Conservation (phyloP, 2,329 filamentous ascomycete genomes). For the Phialemoniopsis sp. region DNA sequence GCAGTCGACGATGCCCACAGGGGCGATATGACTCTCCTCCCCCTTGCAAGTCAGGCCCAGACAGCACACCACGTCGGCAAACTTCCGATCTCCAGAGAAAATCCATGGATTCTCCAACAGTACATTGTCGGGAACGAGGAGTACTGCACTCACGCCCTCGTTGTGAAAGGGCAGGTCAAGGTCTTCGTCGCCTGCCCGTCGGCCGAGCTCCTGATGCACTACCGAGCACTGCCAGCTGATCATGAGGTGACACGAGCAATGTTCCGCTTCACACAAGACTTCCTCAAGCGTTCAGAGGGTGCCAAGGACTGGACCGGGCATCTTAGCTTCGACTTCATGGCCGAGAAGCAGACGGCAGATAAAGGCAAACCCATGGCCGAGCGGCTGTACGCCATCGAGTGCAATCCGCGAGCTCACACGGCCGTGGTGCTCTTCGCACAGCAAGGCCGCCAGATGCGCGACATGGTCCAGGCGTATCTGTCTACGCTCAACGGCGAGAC, state of each 20-base stretch:
- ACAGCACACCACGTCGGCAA: slow-evolving; percentile 51
- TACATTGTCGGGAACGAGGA: slow-evolving; percentile 57
- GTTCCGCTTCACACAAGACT: slow-evolving; percentile 58
- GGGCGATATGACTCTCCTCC: slow-evolving; percentile 61
- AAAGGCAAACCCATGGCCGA: slow-evolving; percentile 8
- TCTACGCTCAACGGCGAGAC: slow-evolving; percentile 28
- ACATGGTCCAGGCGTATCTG: slow-evolving; percentile 50
- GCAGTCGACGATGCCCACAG: slow-evolving; percentile 57
- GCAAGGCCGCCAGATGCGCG: slow-evolving; percentile 29
- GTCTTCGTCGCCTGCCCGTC: slow-evolving; percentile 66
- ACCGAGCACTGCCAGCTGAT: slow-evolving; percentile 50
- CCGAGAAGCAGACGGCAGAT: slow-evolving; percentile 36
- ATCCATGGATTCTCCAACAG: slow-evolving; percentile 66
- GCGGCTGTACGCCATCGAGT: slow-evolving; percentile 63
- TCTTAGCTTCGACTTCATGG: slow-evolving; percentile 67
- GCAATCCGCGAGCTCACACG: slow-evolving; percentile 66
- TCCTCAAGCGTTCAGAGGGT: slow-evolving; percentile 42
- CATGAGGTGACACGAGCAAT: slow-evolving; percentile 55
- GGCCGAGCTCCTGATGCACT: slow-evolving; percentile 61
- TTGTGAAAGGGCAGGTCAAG: slow-evolving; percentile 60
- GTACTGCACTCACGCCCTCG: slow-evolving; percentile 67
- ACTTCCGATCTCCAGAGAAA: slow-evolving; percentile 47
- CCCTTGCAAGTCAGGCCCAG: slow-evolving; percentile 43
- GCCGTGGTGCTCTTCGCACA: slow-evolving; percentile 57
- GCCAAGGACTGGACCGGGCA: slow-evolving; percentile 58